These are phyloP conservation scores for Zygosaccharomyces bailii DNA, from an alignment of 805 yeast species.

Conservation along the genomic window DNA sequence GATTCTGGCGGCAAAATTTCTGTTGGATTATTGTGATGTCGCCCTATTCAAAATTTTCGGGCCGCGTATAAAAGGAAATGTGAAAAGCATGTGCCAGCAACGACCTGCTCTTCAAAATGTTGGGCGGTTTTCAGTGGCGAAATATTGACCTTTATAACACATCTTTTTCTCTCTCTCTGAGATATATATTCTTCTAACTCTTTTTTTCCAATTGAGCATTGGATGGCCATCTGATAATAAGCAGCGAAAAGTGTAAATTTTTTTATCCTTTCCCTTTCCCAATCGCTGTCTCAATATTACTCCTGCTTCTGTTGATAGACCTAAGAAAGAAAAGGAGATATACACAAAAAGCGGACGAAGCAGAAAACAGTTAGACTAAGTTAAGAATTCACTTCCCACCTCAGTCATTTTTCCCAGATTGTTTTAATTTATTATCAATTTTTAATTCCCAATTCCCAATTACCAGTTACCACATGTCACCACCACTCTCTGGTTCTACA, in stretches of 20 bases:
- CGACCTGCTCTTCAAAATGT: slow-evolving; percentile 1
- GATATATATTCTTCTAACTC: background rate
- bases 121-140: slow-evolving; percentile 10
- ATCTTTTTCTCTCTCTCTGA: too few species aligned
- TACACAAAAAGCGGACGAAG: background rate
- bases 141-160: background rate
- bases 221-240: slow-evolving; percentile 6
- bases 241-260: slow-evolving; percentile 1
- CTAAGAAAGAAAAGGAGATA: background rate
- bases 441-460: slow-evolving; percentile 2
- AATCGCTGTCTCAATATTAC: background rate
- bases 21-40: slow-evolving; percentile 8
- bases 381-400: slow-evolving; percentile 2
- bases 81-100: slow-evolving; percentile 7
- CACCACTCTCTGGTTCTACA: slow-evolving; percentile 36
- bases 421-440: slow-evolving; percentile 1
- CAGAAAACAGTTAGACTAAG: background rate
- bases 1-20: slow-evolving; percentile 7
- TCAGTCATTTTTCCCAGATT: background rate
- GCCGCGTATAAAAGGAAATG: slow-evolving; percentile 8
- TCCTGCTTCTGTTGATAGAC: background rate
- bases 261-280: slow-evolving; percentile 1
- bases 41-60: slow-evolving; percentile 6
- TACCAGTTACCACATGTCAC: slow-evolving; percentile 3
- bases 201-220: slow-evolving; percentile 7